These are phyloP conservation scores for Aristolochia contorta DNA, from an alignment of 164 flowering plant species.

Conservation along the genomic window DNA sequence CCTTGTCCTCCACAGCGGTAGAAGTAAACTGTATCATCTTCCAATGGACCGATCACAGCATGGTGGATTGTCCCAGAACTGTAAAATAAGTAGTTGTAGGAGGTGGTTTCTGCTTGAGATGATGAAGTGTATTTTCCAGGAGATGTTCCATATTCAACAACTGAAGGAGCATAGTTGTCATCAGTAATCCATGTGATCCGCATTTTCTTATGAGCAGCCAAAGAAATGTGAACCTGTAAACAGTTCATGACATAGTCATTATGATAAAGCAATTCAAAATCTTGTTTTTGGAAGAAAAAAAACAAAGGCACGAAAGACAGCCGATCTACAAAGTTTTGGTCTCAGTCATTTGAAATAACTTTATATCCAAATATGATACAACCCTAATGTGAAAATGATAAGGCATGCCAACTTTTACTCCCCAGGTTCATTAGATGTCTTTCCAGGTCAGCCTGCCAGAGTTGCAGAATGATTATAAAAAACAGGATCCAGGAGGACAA, in stretches of 20 bases:
- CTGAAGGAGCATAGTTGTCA: constrained; percentile 47
- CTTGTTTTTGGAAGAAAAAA: too few relatives aligned
- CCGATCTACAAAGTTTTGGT: too few relatives aligned
- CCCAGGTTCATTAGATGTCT: too few relatives aligned
- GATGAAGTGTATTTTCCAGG: constrained; percentile 35
- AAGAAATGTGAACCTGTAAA: constrained; percentile 82
- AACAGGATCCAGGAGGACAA: too few relatives aligned
- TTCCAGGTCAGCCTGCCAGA: too few relatives aligned
- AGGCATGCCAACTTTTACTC: too few relatives aligned
- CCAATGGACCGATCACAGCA: constrained; percentile 82
- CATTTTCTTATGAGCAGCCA: constrained; percentile 78
- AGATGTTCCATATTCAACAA: constrained; percentile 72
- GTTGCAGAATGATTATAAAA: too few relatives aligned
- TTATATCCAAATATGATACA: too few relatives aligned
- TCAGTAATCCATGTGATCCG: constrained; percentile 69
- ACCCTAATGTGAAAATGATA: too few relatives aligned
- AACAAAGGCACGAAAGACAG: too few relatives aligned
- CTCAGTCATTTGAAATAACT: too few relatives aligned
- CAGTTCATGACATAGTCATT: background rate
- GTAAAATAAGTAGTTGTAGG: constrained; percentile 67
- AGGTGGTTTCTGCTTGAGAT: constrained; percentile 66
- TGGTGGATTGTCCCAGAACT: constrained; percentile 87
- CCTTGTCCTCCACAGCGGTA: constrained; percentile 80
- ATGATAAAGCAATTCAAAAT: too few relatives aligned
- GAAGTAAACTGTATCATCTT: constrained; percentile 48